Base-by-base conservation (phyloP, 176 grass and related monocot genomes). In the Phoenix roebelenii region DNA sequence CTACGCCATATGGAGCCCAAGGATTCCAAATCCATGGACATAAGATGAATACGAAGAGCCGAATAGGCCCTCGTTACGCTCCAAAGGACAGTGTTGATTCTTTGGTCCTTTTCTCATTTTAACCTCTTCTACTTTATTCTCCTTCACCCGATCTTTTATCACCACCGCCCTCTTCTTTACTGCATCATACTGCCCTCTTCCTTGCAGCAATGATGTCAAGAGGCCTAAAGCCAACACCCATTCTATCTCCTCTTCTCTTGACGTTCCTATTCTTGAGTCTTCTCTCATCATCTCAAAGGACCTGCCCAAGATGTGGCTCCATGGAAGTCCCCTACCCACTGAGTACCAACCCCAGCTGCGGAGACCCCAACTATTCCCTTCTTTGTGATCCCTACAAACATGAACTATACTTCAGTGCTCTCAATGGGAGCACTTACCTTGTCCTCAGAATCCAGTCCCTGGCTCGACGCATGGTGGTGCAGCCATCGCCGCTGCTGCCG, bases 261-360 rank as follows among this genome's bases (percentile, higher is more conserved):
- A 15, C 69, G 12, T 52, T 44, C 29, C 55, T 62, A 29, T 51
- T 28, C 32, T 61, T 53, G 0, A 22, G 30, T 32, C 58, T 72
- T 62, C 58, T 72, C 58, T 72, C 56, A 23, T 52, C 57, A 4
- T 61, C 69, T 52, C 69, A 72, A 61, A 72, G 29, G 69, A 72
- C 58, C 51, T 72, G 69, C 23, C 69, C 69, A 32, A 72, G 60
- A 62, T 72, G 69, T 53, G 69, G 69, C 32, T 51, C 49, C 30
- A 52, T 72, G 44, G 69, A 72, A 61, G 60, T 72, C 17, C 69
- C 57, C 4, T 72, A 72, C 32, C 69, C 69, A 1, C 30, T 72
- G 0, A 72, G 69, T 22, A 72, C 69, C 49, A 7, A 62, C 12
- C 69, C 28, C 4, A 28, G 17, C 29, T 72, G 69, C 5, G 69